Percentiles rank a stretch among this genome's conserved stretches.
phyloP scores from a whole-genome alignment of 2,329 filamentous ascomycete genomes.

The Ceratocystis harringtonii region DNA sequence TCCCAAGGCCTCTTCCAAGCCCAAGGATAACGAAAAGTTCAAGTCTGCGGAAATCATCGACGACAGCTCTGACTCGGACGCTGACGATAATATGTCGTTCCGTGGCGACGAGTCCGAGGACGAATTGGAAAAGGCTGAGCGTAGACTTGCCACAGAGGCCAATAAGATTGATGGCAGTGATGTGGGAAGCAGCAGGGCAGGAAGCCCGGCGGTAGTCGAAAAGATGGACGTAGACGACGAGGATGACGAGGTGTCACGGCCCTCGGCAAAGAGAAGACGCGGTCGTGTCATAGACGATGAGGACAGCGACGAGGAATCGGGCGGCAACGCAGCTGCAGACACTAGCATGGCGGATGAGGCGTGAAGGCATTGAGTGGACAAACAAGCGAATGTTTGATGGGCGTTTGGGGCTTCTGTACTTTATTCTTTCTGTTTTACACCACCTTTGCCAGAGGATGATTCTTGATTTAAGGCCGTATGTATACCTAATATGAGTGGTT shows the following conservation, averaged over 20 bases:
- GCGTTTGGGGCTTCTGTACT: slow-evolving; percentile 8
- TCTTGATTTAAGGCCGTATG: not conserved
- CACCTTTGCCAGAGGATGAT: not conserved
- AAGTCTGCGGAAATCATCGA: slow-evolving; percentile 73
- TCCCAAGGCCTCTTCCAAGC: slow-evolving; percentile 29
- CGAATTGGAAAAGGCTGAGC: slow-evolving; percentile 23
- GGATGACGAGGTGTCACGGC: slow-evolving; percentile 36
- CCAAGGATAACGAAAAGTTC: slow-evolving; percentile 41
- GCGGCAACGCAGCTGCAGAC: slow-evolving; percentile 20
- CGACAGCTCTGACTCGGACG: slow-evolving; percentile 28
- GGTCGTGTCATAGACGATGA: slow-evolving; percentile 35
- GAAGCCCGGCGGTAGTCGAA: slow-evolving; percentile 21
- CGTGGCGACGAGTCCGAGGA: slow-evolving; percentile 21
- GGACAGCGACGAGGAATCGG: slow-evolving; percentile 37
- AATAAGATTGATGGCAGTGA: slow-evolving; percentile 1
- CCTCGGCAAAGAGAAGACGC: slow-evolving; percentile 29
- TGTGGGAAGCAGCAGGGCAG: slow-evolving; percentile 5
- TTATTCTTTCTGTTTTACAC: not conserved
- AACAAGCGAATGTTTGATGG: not conserved
- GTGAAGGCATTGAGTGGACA: not conserved
- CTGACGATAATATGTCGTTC: slow-evolving; percentile 21
- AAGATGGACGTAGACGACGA: slow-evolving; percentile 43
- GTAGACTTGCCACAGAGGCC: slow-evolving; percentile 21
- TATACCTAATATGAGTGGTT: not conserved
- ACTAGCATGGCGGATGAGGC: slow-evolving; percentile 15